Evolutionary conservation across 2,329 filamentous ascomycete species (phyloP), one percentile per base, ranked within the genome.

Genomic region (Aspergillus clavatus): DNA sequence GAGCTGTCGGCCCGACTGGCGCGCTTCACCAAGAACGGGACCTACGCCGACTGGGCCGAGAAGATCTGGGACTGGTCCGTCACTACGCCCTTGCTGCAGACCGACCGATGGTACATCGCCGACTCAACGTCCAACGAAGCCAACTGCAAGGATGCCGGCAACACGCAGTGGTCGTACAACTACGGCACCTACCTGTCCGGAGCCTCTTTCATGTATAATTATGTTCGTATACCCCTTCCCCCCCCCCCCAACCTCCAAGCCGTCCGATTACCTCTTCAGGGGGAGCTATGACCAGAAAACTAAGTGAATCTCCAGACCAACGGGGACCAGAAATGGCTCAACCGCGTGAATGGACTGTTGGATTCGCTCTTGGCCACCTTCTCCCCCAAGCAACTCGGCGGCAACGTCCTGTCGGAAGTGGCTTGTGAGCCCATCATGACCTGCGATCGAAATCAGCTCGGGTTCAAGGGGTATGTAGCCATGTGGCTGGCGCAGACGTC

Each of bases 1-100:
- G 84, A 89, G 58, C 75, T 93, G 10, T 83, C 83, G 3, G 86
- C 87, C 0, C 82, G 86, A 14, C 74, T 90, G 16, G 84, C 83
- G 24, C 78, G 82, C 41, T 67, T 65, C 38, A 86, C 83, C 0
- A 70, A 69, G 19, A 86, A 87, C 58, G 58, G 69, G 0, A 84
- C 82, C 0, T 87, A 87, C 57, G 76, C 76, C 3, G 70, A 79
- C 4, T 77, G 77, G 62, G 83, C 83, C 1, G 72, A 73, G 19
- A 76, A 76, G 55, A 75, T 77, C 1, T 87, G 76, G 69, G 70
- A 85, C 40, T 83, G 84, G 78, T 72, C 81, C 3, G 67, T 65
- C 43, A 53, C 56, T 12, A 70, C 81, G 7, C 68, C 74, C 3
- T 78, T 82, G 46, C 77, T 88, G 40, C 78, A 83, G 43, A 64